Conservation (phyloP, 257 asterid species). For the Mentha longifolia region DNA sequence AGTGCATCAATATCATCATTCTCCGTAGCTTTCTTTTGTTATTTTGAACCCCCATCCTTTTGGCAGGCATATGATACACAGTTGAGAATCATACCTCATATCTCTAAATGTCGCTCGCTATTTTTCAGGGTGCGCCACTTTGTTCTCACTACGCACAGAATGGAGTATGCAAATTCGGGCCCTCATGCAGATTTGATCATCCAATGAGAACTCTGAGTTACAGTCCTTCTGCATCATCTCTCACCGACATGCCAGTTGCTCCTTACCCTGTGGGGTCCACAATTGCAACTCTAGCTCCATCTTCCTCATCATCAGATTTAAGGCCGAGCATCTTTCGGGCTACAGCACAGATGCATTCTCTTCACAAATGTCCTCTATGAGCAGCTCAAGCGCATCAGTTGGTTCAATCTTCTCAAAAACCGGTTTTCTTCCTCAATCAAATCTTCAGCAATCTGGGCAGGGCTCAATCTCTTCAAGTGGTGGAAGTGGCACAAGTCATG, state of each 20-base stretch:
- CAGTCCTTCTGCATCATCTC: constrained; percentile 88
- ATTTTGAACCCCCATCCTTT: background rate
- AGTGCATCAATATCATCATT: background rate
- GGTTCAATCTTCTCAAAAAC: constrained; percentile 56
- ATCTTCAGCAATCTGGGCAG: constrained; percentile 51
- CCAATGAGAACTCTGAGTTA: constrained; percentile 78
- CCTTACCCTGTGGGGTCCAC: constrained; percentile 89
- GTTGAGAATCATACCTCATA: constrained; percentile 4
- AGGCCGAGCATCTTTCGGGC: constrained; percentile 51
- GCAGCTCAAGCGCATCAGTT: constrained; percentile 45
- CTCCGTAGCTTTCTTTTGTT: background rate
- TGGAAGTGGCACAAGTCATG: constrained; percentile 41
- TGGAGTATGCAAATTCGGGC: constrained; percentile 89
- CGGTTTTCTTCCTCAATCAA: constrained; percentile 48
- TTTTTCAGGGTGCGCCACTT: constrained; percentile 68
- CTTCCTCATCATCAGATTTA: constrained; percentile 58
- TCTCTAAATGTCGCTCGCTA: constrained; percentile 10
- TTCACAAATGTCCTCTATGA: constrained; percentile 48
- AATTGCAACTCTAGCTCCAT: constrained; percentile 72
- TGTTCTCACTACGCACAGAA: constrained; percentile 89
- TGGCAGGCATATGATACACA: background rate
- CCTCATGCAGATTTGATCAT: constrained; percentile 85
- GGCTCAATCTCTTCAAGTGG: constrained; percentile 47
- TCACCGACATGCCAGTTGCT: constrained; percentile 89
- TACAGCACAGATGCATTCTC: constrained; percentile 41